phyloP scores from a whole-genome alignment of 208 protist species.

The Crithidia acanthocephali region DNA sequence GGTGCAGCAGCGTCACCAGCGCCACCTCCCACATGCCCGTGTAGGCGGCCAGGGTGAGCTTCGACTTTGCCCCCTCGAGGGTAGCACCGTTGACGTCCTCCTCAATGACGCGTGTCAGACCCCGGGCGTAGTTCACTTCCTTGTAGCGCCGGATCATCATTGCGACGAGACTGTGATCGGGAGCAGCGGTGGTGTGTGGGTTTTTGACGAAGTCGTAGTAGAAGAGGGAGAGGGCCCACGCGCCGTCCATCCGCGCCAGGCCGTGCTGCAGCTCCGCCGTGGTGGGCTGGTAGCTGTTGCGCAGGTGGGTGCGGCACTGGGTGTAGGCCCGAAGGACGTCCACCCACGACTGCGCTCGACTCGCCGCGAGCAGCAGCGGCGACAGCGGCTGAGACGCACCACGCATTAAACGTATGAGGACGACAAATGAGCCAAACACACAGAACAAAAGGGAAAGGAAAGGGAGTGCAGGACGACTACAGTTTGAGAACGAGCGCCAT shows the following conservation, averaged over 20 bases:
- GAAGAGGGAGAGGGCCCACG: conserved; percentile 70
- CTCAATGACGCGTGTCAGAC: conserved; percentile 70
- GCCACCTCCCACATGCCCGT: conserved; percentile 83
- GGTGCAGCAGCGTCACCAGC: conserved; percentile 37
- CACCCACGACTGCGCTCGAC: conserved; percentile 58
- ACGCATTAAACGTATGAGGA: conserved; percentile 9
- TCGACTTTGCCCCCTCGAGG: conserved; percentile 49
- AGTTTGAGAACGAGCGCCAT: background rate
- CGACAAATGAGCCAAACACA: no score
- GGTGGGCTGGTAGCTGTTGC: conserved; percentile 67
- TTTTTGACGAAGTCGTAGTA: conserved; percentile 82
- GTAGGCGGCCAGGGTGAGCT: conserved; percentile 63
- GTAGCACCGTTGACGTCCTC: conserved; percentile 74
- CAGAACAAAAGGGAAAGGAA: background rate
- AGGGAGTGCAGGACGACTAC: background rate
- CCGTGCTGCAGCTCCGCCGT: conserved; percentile 65
- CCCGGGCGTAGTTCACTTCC: conserved; percentile 41
- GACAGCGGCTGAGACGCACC: conserved; percentile 10
- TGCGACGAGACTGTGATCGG: conserved; percentile 46
- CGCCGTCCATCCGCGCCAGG: conserved; percentile 63
- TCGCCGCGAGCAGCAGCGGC: conserved; percentile 72
- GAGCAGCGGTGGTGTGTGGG: conserved; percentile 26
- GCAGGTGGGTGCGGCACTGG: conserved; percentile 42
- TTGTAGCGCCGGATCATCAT: conserved; percentile 62
- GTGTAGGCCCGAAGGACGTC: conserved; percentile 68